phyloP scores from a whole-genome alignment of 257 asterid species.

The Nemophila menziesii region DNA sequence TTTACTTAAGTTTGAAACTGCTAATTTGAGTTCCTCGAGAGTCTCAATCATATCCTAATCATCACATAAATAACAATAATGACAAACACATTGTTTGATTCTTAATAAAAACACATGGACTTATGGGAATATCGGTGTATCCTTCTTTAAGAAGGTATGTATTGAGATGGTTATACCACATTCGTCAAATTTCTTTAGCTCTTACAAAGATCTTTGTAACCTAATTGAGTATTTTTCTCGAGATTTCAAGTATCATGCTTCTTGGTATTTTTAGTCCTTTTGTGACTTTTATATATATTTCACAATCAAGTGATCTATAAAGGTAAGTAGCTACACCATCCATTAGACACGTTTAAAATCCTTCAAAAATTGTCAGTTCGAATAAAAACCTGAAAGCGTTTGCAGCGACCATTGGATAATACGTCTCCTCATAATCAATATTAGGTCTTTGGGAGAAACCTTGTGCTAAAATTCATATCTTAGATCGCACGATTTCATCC shows the following conservation, averaged over 20 bases:
- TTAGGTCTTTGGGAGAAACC: not conserved
- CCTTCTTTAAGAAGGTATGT: not conserved
- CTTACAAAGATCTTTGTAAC: not conserved
- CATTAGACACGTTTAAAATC: not conserved
- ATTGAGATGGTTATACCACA: not conserved
- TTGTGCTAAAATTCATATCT: not conserved
- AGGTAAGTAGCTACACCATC: not conserved
- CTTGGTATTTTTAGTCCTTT: not conserved
- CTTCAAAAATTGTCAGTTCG: not conserved
- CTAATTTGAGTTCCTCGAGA: not conserved
- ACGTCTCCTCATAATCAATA: conserved; percentile 6
- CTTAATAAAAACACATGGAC: conserved; percentile 1
- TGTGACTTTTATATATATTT: not conserved
- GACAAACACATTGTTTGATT: not conserved
- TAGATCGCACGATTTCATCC: not conserved
- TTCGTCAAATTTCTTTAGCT: not conserved
- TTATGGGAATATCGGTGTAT: not conserved
- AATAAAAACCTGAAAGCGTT: not conserved
- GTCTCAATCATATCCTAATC: not conserved
- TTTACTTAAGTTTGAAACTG: not conserved
- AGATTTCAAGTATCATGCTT: not conserved
- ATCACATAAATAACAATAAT: not conserved
- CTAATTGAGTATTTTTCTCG: not conserved
- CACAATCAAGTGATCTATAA: not conserved
- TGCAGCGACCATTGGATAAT: not conserved